A percentile compares a stretch with the other conserved stretches of the same genome.
Evolutionary conservation across 352 stramenopile species (phyloP).

Genomic region (Globisporangium cylindrosporum): DNA sequence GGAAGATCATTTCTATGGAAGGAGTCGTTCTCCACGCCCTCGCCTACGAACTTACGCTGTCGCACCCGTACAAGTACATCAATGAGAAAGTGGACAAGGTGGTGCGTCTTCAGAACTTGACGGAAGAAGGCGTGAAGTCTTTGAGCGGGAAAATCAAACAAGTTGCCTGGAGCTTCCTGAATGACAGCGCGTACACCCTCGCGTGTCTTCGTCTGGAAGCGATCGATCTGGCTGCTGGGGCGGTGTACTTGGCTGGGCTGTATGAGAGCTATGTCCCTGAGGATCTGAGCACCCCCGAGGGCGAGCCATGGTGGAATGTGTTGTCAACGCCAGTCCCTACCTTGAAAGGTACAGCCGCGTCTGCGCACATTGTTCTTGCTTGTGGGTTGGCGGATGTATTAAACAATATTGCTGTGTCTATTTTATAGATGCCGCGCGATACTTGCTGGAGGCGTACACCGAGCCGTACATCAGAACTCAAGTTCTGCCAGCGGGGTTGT

Average conservation of each 20-base stretch:
- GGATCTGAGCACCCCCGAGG: constrained; percentile 46
- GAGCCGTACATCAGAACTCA: constrained; percentile 75
- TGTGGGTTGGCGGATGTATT: constrained; percentile 42
- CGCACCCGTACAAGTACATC: constrained; percentile 86
- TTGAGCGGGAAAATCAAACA: constrained; percentile 82
- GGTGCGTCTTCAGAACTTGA: constrained; percentile 59
- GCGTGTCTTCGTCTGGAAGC: constrained; percentile 78
- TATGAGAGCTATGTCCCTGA: constrained; percentile 81
- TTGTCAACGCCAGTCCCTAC: constrained; percentile 64
- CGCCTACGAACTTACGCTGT: constrained; percentile 81
- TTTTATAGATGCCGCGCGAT: constrained; percentile 75
- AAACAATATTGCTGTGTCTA: constrained; percentile 54
- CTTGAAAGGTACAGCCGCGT: constrained; percentile 75
- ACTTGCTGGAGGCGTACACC: constrained; percentile 76
- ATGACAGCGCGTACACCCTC: constrained; percentile 84
- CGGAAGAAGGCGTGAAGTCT: constrained; percentile 45
- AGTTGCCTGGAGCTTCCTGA: constrained; percentile 87
- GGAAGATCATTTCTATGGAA: constrained; percentile 85
- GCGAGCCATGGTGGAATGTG: constrained; percentile 70
- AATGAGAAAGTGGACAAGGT: constrained; percentile 86
- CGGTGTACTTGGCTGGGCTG: constrained; percentile 80
- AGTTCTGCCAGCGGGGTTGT: constrained; percentile 64
- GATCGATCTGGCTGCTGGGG: constrained; percentile 65
- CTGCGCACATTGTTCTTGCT: constrained; percentile 25
- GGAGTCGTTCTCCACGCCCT: constrained; percentile 78